Conservation (phyloP, 2,329 filamentous ascomycete genomes). For the Rhinocladiella similis region DNA sequence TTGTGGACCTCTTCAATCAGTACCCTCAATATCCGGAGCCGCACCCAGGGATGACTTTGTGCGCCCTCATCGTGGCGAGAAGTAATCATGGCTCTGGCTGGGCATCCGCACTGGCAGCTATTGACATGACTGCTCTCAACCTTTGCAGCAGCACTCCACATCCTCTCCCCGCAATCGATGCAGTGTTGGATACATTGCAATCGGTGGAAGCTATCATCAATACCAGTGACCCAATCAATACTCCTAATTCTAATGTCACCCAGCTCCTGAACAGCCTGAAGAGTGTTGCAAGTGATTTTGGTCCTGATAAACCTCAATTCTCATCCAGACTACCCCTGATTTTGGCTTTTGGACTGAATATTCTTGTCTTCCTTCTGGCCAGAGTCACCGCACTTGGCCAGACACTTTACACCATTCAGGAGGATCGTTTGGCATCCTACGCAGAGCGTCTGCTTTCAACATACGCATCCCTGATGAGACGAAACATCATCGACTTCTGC, state of each 20-base stretch:
- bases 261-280: slow-evolving; percentile 18
- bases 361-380: slow-evolving; percentile 19
- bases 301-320: slow-evolving; percentile 18
- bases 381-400: slow-evolving; percentile 8
- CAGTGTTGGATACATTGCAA: slow-evolving; percentile 24
- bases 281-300: slow-evolving; percentile 23
- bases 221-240: slow-evolving; percentile 19
- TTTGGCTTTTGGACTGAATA: slow-evolving; percentile 21
- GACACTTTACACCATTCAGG: slow-evolving; percentile 21
- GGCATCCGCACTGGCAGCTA: slow-evolving; percentile 11
- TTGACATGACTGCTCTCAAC: slow-evolving; percentile 18
- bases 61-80: slow-evolving; percentile 23
- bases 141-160: slow-evolving; percentile 14
- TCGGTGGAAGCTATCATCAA: slow-evolving; percentile 21
- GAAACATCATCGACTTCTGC: slow-evolving; percentile 23
- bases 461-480: slow-evolving; percentile 22
- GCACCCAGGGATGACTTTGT: slow-evolving; percentile 24
- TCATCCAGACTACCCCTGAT: slow-evolving; percentile 21
- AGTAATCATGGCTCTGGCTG: slow-evolving; percentile 23
- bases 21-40: slow-evolving; percentile 27
- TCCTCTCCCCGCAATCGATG: slow-evolving; percentile 20
- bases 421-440: slow-evolving; percentile 21
- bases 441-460: slow-evolving; percentile 20
- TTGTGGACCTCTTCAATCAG: slow-evolving; percentile 21
- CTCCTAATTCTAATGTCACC: slow-evolving; percentile 18